Percentiles rank a stretch among this genome's conserved stretches.
phyloP scores from a whole-genome alignment of 352 stramenopile species.

The Phytophthora pinifolia region DNA sequence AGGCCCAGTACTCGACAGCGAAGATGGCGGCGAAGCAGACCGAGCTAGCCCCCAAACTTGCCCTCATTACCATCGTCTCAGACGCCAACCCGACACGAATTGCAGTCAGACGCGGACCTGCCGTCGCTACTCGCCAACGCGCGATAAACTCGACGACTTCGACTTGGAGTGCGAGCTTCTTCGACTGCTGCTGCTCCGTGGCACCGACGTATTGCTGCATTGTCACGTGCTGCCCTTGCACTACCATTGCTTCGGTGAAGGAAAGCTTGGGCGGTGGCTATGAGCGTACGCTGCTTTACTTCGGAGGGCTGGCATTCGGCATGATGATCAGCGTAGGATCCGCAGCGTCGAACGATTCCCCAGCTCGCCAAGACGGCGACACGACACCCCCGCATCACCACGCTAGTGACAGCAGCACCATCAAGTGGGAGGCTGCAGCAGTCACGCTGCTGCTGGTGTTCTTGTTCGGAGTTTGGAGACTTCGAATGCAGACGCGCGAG shows the following conservation, averaged over 20 bases:
- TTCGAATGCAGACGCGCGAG: slow-evolving; percentile 42
- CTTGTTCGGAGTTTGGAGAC: slow-evolving; percentile 40
- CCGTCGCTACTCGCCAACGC: slow-evolving; percentile 9
- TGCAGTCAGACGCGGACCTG: slow-evolving; percentile 1
- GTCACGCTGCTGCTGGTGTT: slow-evolving; percentile 32
- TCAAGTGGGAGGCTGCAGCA: slow-evolving; percentile 20
- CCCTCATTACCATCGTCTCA: slow-evolving; percentile 21
- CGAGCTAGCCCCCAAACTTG: slow-evolving; percentile 9
- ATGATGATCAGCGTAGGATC: slow-evolving; percentile 38
- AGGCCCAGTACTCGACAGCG: slow-evolving; percentile 1
- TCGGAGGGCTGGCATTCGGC: slow-evolving; percentile 38
- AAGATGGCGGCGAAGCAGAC: slow-evolving; percentile 8
- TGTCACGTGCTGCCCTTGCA: slow-evolving; percentile 44
- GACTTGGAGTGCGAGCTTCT: slow-evolving; percentile 31
- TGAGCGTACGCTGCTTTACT: slow-evolving; percentile 47
- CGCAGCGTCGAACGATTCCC: slow-evolving; percentile 18
- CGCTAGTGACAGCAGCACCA: background rate
- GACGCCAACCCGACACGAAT: slow-evolving; percentile 16
- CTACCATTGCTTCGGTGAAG: slow-evolving; percentile 40
- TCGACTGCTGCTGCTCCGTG: slow-evolving; percentile 30
- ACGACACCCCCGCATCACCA: slow-evolving; percentile 6
- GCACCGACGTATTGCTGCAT: slow-evolving; percentile 40
- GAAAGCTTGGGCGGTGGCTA: slow-evolving; percentile 37
- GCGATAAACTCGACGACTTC: slow-evolving; percentile 4
- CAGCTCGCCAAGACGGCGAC: background rate